Percentiles rank a stretch among this genome's conserved stretches.
Conservation (phyloP, 2,329 filamentous ascomycete genomes). For the Intubia oerlemansii region DNA sequence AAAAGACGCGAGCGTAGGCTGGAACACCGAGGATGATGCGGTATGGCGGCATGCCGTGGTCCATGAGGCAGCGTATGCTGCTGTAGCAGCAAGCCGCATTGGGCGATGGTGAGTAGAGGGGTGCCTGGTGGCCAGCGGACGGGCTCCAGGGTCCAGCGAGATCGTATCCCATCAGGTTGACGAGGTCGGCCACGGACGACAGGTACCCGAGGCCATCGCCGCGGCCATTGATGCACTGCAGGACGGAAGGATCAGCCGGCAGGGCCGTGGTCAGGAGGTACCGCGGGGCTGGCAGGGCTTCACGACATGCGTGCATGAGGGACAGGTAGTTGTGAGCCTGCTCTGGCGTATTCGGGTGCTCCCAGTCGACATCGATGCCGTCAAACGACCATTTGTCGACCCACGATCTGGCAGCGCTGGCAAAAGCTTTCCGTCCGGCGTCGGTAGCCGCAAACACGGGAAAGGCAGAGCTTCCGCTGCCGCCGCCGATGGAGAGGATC, state of each 20-base stretch:
- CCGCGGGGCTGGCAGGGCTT: conserved; percentile 22
- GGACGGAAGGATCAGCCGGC: conserved; percentile 38
- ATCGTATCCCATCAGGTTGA: conserved; percentile 52
- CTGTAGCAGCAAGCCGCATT: conserved; percentile 9
- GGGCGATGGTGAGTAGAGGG: conserved; percentile 27
- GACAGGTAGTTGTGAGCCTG: conserved; percentile 35
- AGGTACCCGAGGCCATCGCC: too few relatives aligned
- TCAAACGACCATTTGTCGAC: conserved; percentile 36
- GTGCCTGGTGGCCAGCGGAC: conserved; percentile 41
- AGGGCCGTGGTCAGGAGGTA: conserved; percentile 41
- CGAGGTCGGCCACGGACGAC: conserved; percentile 31
- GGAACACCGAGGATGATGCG: conserved; percentile 44
- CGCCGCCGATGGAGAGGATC: conserved; percentile 44
- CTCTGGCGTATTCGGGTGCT: conserved; percentile 32
- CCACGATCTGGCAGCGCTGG: conserved; percentile 27
- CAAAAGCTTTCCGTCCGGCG: conserved; percentile 28
- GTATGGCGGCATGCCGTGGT: conserved; percentile 28
- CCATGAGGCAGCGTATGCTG: conserved; percentile 14
- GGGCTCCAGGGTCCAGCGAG: conserved; percentile 41
- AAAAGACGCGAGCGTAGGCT: conserved; percentile 40
- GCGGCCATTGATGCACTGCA: conserved; percentile 35
- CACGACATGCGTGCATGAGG: conserved; percentile 32
- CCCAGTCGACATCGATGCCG: conserved; percentile 51
- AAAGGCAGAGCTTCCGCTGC: conserved; percentile 39
- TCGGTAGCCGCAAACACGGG: conserved; percentile 29